phyloP scores from a whole-genome alignment of 129 eudicot species.

The Helianthus tuberosus region DNA sequence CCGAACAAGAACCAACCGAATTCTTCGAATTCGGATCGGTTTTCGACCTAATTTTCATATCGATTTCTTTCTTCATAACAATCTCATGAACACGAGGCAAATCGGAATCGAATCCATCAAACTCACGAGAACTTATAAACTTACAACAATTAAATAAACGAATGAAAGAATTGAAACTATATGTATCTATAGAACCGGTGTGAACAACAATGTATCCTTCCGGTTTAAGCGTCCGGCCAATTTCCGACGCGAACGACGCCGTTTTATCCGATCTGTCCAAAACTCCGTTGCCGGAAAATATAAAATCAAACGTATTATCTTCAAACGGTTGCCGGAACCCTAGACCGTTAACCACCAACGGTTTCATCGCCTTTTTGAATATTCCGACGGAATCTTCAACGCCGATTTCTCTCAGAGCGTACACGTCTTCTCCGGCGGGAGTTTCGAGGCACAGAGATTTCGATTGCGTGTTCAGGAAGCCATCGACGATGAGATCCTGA shows the following conservation, averaged over 20 bases:
- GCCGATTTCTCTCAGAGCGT: constrained; percentile 75
- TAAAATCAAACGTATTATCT: constrained; percentile 59
- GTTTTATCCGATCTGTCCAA: constrained; percentile 45
- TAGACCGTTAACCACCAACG: constrained; percentile 55
- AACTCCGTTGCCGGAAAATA: constrained; percentile 63
- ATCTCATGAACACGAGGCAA: constrained; percentile 50
- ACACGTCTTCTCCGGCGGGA: constrained; percentile 61
- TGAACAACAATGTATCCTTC: constrained; percentile 82
- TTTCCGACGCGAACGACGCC: constrained; percentile 55
- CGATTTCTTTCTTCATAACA: constrained; percentile 53
- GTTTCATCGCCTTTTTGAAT: constrained; percentile 55
- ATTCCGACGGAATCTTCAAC: constrained; percentile 61
- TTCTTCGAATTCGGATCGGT: constrained; percentile 14
- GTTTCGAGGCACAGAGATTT: constrained; percentile 74
- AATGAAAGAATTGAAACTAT: constrained; percentile 78
- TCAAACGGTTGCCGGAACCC: constrained; percentile 44
- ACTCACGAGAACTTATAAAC: constrained; percentile 54
- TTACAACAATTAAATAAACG: constrained; percentile 67
- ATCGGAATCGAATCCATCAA: constrained; percentile 27
- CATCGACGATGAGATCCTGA: constrained; percentile 75
- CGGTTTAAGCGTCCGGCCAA: constrained; percentile 75
- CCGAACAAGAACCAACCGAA: constrained; percentile 35
- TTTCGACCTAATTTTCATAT: constrained; percentile 21
- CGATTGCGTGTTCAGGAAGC: constrained; percentile 49
- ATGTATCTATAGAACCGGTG: constrained; percentile 61